These are phyloP conservation scores for Geotrichum fermentans DNA, from an alignment of 1,139 yeast species.

Conservation along the genomic window DNA sequence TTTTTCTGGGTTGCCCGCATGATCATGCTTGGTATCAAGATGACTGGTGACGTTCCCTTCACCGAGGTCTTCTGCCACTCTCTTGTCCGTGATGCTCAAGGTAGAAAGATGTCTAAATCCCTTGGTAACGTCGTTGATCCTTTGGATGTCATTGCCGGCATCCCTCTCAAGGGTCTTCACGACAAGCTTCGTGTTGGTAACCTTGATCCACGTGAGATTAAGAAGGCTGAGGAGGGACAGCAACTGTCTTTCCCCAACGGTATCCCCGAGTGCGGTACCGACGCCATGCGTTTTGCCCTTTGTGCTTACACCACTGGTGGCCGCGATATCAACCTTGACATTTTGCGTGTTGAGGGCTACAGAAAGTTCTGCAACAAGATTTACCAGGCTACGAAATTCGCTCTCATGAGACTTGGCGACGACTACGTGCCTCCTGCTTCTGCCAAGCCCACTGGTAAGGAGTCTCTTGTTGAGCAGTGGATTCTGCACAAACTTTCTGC, in stretches of 20 bases:
- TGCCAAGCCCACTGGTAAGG: conserved; percentile 62
- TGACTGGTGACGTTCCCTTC: conserved; percentile 90
- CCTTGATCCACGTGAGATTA: conserved; percentile 83
- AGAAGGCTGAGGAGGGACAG: conserved; percentile 85
- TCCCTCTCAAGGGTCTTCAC: conserved; percentile 71
- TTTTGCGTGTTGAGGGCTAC: conserved; percentile 96
- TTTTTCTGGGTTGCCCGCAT: conserved; percentile 98
- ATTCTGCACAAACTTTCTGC: conserved; percentile 78
- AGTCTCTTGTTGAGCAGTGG: conserved; percentile 94
- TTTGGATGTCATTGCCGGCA: conserved; percentile 86
- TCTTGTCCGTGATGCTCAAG: conserved; percentile 97
- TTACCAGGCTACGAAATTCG: conserved; percentile 97
- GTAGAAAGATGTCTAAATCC: conserved; percentile 97
- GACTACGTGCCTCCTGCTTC: conserved; percentile 76
- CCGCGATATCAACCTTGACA: conserved; percentile 93
- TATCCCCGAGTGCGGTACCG: conserved; percentile 99
- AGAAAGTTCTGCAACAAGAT: conserved; percentile 99
- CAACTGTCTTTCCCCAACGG: conserved; percentile 89
- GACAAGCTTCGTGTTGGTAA: conserved; percentile 75
- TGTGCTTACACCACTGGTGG: conserved; percentile 99
- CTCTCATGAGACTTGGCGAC: conserved; percentile 83
- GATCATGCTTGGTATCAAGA: conserved; percentile 85
- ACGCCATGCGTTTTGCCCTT: conserved; percentile 93
- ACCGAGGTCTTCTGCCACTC: conserved; percentile 97
- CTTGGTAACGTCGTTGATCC: conserved; percentile 97